Base-by-base conservation (phyloP, 306 rosid species). In the Corylus avellana region DNA sequence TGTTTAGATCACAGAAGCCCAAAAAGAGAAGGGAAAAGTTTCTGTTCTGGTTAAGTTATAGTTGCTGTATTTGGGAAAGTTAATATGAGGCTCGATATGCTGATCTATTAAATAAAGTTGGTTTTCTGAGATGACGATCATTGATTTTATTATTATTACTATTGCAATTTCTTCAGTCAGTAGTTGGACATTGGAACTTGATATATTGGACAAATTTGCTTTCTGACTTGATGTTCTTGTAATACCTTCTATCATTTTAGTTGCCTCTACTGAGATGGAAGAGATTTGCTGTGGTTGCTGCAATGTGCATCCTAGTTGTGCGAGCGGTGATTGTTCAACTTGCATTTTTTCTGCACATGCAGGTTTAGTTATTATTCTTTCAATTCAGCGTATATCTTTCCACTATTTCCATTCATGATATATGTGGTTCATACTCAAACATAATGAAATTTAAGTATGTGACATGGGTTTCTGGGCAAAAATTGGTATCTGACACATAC, bases 321-420 rank as follows among this genome's bases (percentile, higher is more conserved):
- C 96, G 99, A 29, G 99, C 99, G 11, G 93, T 95, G 83, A 82
- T 93, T 78, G 99, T 95, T 82, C 99, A 95, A 87, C 93, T 95
- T 77, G 99, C 99, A 25, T 95, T 95, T 86, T 95, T 95, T 75
- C 94, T 95, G 80, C 99, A 95, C 84, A 82, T 93, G 70, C 99
- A 95, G 99, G 98, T 95, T 82, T 50, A 81, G 27, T 57, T 58
- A 49, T 42, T 48, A 37, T 37, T 48, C 12, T 29, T 63, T 17
- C 3, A 72, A 46, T 6, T 63, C 80, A 22, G 54, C 16, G 4
- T 25, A 18, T 22, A 56, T 53, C 10, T 18, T 71, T 67, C 77
- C 22, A 1, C 9, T 42, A 2, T 22, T 39, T 49, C 4, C 6
- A 29, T 55, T 48, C 13, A 0, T 35, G 54, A 29, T 53, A 5